Conservation (phyloP, 140 eudicot species). For the Bidens hawaiensis region DNA sequence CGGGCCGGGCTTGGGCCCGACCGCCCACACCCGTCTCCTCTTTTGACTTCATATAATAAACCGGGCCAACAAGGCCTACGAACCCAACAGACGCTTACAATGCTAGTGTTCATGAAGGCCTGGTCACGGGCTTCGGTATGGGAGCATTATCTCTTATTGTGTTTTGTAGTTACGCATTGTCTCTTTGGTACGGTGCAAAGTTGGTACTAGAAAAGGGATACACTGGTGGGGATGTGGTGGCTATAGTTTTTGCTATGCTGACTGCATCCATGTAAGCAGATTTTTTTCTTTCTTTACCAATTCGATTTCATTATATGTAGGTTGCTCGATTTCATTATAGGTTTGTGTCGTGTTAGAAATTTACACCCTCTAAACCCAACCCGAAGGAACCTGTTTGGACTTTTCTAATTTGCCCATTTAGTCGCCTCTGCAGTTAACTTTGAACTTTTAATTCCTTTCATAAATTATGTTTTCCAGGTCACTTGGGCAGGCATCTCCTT, state of each 20-base stretch:
- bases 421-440: not conserved
- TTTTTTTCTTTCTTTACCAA: not conserved
- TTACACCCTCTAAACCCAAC: too few species aligned
- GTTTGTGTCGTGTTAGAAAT: too few species aligned
- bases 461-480: constrained; percentile 45
- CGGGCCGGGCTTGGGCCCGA: too few species aligned
- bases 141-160: constrained; percentile 52
- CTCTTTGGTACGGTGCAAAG: constrained; percentile 82
- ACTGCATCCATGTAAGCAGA: constrained; percentile 69
- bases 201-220: too few species aligned
- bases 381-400: not conserved
- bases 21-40: too few species aligned
- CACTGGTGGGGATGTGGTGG: constrained; percentile 67
- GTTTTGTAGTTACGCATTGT: constrained; percentile 62
- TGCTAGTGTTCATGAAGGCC: constrained; percentile 65
- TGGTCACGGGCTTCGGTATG: constrained; percentile 71
- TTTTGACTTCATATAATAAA: too few species aligned
- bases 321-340: too few species aligned
- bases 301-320: not conserved
- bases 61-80: too few species aligned
- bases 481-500: constrained; percentile 62
- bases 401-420: not conserved
- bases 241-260: constrained; percentile 62
- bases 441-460: not conserved
- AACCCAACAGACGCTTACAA: constrained; percentile 71